These are phyloP conservation scores for Chlorencoelia australis DNA, from an alignment of 2,329 filamentous ascomycete species.

Conservation along the genomic window DNA sequence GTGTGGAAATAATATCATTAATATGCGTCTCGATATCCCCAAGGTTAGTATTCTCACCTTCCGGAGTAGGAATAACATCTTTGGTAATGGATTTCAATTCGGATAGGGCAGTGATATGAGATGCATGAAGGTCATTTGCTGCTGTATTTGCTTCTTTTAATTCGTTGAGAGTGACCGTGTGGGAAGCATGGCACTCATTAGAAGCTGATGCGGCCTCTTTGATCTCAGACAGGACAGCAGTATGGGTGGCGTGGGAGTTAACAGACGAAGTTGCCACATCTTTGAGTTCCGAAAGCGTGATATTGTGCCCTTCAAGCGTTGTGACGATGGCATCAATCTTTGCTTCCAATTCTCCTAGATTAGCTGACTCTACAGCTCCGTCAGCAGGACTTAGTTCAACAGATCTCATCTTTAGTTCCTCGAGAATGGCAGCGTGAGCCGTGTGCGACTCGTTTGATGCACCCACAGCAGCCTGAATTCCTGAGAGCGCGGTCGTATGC, in stretches of 20 bases:
- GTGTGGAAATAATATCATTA: conserved; percentile 11
- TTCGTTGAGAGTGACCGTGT: conserved; percentile 4
- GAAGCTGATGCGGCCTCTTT: conserved; percentile 13
- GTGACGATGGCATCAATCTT: background rate
- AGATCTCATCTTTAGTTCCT: conserved; percentile 15
- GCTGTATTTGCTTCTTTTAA: conserved; percentile 4
- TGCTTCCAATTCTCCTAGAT: background rate
- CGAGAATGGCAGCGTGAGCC: conserved; percentile 9
- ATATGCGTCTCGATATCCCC: conserved; percentile 14
- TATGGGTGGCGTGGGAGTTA: conserved; percentile 8
- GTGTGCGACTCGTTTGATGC: conserved; percentile 13
- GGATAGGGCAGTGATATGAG: conserved; percentile 8
- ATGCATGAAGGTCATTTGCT: conserved; percentile 4
- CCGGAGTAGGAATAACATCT: conserved; percentile 8
- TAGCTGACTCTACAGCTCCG: conserved; percentile 7
- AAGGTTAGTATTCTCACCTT: conserved; percentile 6
- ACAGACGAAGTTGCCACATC: conserved; percentile 2
- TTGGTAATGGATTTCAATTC: conserved; percentile 12
- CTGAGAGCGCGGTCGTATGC: conserved; percentile 10
- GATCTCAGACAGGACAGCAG: conserved; percentile 11
- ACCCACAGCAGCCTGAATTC: conserved; percentile 13
- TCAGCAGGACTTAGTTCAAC: conserved; percentile 5
- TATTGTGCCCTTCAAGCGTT: conserved; percentile 14
- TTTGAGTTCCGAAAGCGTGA: conserved; percentile 8
- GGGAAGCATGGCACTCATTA: conserved; percentile 11